Evolutionary conservation across 805 yeast species (phyloP).

Genomic region (Wickerhamomyces chambardii): DNA sequence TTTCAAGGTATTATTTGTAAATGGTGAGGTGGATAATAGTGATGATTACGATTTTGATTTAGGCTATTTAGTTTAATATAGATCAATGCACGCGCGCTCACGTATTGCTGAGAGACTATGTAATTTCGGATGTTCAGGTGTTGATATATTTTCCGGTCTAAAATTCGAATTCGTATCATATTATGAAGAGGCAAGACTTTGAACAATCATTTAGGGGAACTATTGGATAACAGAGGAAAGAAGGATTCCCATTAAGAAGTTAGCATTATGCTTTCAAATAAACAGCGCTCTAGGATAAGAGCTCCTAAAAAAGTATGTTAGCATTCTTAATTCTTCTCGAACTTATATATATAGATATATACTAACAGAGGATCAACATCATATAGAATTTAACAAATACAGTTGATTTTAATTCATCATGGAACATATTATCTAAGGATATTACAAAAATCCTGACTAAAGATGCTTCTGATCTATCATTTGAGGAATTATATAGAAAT

Average conservation of each 20-base stretch:
- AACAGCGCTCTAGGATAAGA: conserved; percentile 28
- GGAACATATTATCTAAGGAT: conserved; percentile 60
- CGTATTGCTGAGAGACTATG: too few relatives aligned
- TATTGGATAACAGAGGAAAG: too few relatives aligned
- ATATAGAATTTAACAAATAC: conserved; percentile 22
- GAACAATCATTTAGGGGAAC: too few relatives aligned
- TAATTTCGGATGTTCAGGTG: neutral
- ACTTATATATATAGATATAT: neutral
- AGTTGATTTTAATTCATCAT: conserved; percentile 54
- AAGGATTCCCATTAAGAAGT: too few relatives aligned
- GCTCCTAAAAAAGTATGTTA: conserved; percentile 46
- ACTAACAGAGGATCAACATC: neutral
- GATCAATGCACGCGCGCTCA: too few relatives aligned
- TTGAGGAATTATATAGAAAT: conserved; percentile 73
- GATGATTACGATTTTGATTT: too few relatives aligned
- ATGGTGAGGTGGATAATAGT: too few relatives aligned
- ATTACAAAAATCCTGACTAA: conserved; percentile 63
- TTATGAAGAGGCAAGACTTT: too few relatives aligned
- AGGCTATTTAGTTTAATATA: too few relatives aligned
- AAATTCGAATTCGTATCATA: too few relatives aligned
- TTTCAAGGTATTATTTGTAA: too few relatives aligned
- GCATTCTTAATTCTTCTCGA: neutral
- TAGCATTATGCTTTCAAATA: neutral
- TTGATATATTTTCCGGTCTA: too few relatives aligned
- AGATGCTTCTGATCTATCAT: conserved; percentile 66